Conservation (phyloP, 2,329 filamentous ascomycete species). For the Hypoxylon sp. region DNA sequence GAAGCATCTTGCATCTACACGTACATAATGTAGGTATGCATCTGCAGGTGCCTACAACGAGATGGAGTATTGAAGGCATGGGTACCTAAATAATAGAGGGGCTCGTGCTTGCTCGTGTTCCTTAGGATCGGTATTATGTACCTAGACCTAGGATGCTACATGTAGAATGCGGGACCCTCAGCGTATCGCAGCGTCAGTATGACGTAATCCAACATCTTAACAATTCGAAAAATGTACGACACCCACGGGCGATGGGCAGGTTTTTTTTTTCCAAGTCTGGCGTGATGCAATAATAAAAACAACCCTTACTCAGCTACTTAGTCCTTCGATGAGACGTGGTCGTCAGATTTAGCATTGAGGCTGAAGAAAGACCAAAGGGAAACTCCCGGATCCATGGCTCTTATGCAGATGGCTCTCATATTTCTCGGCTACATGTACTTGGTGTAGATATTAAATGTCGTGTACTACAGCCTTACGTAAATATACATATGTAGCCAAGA, state of each 20-base stretch:
- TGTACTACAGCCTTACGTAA: slow-evolving; percentile 4
- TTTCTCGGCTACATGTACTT: slow-evolving; percentile 1
- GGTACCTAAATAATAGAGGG: too few relatives aligned
- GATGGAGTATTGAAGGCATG: too few relatives aligned
- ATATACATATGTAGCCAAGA: neutral
- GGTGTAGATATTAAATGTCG: neutral
- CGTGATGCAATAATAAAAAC: too few relatives aligned
- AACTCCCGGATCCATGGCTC: slow-evolving; percentile 29
- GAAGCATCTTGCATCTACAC: too few relatives aligned
- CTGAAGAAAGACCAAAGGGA: slow-evolving; percentile 15
- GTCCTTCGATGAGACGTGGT: slow-evolving; percentile 1
- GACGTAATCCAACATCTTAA: slow-evolving; percentile 25
- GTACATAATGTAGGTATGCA: too few relatives aligned
- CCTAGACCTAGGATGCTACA: too few relatives aligned
- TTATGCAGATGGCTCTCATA: neutral
- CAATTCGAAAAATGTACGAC: neutral
- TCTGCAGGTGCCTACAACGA: too few relatives aligned
- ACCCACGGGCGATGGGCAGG: neutral
- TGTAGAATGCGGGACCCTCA: neutral
- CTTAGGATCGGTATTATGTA: neutral
- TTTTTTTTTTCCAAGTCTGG: too few relatives aligned
- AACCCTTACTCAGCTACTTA: too few relatives aligned
- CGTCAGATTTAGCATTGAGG: slow-evolving; percentile 34
- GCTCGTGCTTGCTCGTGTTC: too few relatives aligned
- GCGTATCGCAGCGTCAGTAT: slow-evolving; percentile 27